Conservation (phyloP, 345 rosid genomes). For the Corymbia maculata region DNA sequence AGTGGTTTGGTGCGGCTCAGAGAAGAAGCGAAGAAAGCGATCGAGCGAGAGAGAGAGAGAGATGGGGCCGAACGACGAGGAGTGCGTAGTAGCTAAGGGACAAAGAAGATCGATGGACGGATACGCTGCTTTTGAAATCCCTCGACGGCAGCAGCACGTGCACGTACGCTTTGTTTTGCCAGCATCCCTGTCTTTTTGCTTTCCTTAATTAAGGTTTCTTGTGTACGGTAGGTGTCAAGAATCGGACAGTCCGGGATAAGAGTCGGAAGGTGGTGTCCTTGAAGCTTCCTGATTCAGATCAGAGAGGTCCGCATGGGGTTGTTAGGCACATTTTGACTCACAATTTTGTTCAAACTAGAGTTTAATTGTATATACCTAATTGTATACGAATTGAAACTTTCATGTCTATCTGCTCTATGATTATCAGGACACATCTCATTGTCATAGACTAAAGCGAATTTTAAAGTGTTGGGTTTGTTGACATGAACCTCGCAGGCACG, state of each 20-base stretch:
- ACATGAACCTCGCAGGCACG: neutral
- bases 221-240: neutral
- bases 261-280: neutral
- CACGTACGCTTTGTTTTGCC: neutral
- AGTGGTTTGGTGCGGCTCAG: neutral
- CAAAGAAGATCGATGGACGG: neutral
- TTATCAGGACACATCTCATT: neutral
- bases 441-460: neutral
- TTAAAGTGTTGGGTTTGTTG: neutral
- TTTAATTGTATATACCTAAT: neutral
- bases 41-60: neutral
- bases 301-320: neutral
- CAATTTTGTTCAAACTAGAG: neutral
- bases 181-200: neutral
- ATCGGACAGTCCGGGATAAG: neutral
- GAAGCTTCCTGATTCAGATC: neutral
- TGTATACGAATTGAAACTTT: neutral
- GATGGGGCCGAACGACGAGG: neutral
- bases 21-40: neutral
- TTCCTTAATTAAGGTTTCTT: neutral
- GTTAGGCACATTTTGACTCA: neutral
- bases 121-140: neutral
- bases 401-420: neutral
- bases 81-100: neutral
- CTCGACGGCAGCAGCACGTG: neutral